phyloP scores from a whole-genome alignment of 371 early-diverging fungal genomes.

The Mucor racemosus region DNA sequence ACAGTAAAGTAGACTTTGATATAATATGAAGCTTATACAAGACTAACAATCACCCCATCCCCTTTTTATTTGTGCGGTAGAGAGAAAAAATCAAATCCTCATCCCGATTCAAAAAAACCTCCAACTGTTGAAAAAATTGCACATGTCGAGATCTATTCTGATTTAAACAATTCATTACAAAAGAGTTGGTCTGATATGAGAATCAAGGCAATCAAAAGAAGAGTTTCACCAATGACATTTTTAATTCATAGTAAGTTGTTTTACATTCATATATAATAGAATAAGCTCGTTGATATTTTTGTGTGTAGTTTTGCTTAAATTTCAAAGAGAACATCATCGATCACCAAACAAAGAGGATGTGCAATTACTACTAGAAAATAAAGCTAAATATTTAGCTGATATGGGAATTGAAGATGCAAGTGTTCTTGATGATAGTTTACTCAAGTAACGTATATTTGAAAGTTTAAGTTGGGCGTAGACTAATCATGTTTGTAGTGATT shows the following conservation, averaged over 20 bases:
- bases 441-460: constrained; percentile 44
- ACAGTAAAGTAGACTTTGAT: constrained; percentile 47
- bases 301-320: constrained; percentile 37
- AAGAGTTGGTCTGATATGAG: constrained; percentile 38
- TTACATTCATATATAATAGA: too few species aligned
- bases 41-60: too few species aligned
- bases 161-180: constrained; percentile 43
- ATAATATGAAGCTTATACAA: background rate
- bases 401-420: constrained; percentile 43
- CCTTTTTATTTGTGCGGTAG: background rate
- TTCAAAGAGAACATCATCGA: constrained; percentile 35
- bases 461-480: too few species aligned
- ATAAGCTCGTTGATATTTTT: background rate
- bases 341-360: constrained; percentile 29
- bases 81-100: constrained; percentile 23
- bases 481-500: constrained; percentile 33
- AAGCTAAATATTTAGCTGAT: constrained; percentile 22
- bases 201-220: constrained; percentile 42
- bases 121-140: constrained; percentile 45
- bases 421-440: constrained; percentile 51
- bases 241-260: constrained; percentile 54
- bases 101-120: constrained; percentile 37
- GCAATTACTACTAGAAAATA: constrained; percentile 24
- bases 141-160: constrained; percentile 45
- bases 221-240: constrained; percentile 54